phyloP scores from a whole-genome alignment of 148 eudicot species.

The Beta vulgaris region DNA sequence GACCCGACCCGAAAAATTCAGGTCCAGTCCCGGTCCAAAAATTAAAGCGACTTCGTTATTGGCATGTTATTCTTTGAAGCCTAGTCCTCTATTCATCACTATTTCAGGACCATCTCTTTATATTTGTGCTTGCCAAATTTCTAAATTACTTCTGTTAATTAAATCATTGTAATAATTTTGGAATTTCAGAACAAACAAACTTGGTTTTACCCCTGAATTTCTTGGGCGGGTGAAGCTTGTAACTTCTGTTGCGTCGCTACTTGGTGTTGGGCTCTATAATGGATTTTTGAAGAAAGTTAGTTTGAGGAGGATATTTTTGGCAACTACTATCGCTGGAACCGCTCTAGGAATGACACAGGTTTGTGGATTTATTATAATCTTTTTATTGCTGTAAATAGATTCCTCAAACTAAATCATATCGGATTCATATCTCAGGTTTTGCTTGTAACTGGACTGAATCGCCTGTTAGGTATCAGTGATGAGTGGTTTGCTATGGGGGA shows the following conservation, averaged over 20 bases:
- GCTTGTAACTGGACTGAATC: conserved; percentile 88
- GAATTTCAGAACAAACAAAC: conserved; percentile 83
- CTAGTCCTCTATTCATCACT: not conserved
- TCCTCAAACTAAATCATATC: not conserved
- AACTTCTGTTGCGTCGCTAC: conserved; percentile 88
- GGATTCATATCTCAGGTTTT: conserved; percentile 50
- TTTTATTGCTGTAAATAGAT: not conserved
- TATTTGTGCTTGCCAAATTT: not conserved
- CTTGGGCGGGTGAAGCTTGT: conserved; percentile 97
- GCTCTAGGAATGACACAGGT: conserved; percentile 97
- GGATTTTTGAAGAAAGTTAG: conserved; percentile 84
- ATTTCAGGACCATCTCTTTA: not conserved
- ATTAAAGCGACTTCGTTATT: not conserved
- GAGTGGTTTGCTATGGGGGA: conserved; percentile 99
- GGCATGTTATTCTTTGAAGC: not conserved
- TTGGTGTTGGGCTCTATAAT: conserved; percentile 92
- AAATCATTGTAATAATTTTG: conserved; percentile 10
- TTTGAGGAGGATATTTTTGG: conserved; percentile 67
- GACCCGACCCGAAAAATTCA: too few species aligned
- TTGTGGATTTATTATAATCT: conserved; percentile 1
- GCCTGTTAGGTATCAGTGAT: conserved; percentile 85
- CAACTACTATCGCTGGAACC: conserved; percentile 72
- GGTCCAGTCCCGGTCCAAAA: too few species aligned
- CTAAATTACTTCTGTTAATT: not conserved
- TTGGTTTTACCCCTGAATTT: conserved; percentile 92